These are phyloP conservation scores for Cyclanthera cordifolia DNA, from an alignment of 306 rosid genomes.

Conservation along the genomic window DNA sequence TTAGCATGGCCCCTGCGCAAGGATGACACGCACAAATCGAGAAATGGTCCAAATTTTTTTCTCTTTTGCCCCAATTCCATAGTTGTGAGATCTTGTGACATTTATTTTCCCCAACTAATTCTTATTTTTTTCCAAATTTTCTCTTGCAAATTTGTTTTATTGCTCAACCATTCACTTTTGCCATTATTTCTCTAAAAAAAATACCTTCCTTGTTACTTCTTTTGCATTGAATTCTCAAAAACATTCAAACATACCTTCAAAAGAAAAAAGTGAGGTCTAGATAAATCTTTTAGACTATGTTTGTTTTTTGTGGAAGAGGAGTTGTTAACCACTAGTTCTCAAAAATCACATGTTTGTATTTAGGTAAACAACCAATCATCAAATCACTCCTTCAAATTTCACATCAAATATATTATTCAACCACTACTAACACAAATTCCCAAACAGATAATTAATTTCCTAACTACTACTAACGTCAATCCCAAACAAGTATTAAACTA, in stretches of 20 bases:
- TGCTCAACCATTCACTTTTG: background rate
- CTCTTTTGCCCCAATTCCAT: background rate
- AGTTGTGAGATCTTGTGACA: background rate
- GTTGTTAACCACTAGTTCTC: too few species aligned
- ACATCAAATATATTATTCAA: too few species aligned
- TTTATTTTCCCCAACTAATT: too few species aligned
- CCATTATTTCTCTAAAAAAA: background rate
- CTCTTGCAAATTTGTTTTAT: background rate
- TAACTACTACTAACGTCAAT: too few species aligned
- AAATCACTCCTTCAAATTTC: too few species aligned
- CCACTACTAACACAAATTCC: too few species aligned
- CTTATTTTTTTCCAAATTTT: background rate
- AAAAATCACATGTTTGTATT: too few species aligned
- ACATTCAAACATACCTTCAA: background rate
- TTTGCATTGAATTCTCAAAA: background rate
- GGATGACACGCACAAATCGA: slow-evolving; percentile 3
- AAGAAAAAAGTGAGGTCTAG: background rate
- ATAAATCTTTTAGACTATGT: background rate
- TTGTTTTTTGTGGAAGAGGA: too few species aligned
- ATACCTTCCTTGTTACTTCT: background rate
- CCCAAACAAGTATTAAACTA: too few species aligned
- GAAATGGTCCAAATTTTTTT: slow-evolving; percentile 1
- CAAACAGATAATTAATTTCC: too few species aligned
- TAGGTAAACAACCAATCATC: too few species aligned
- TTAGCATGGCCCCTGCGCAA: slow-evolving; percentile 12